These are phyloP conservation scores for Schoenoplectus tabernaemontani DNA, from an alignment of 202 grass and related monocot genomes.

Conservation along the genomic window DNA sequence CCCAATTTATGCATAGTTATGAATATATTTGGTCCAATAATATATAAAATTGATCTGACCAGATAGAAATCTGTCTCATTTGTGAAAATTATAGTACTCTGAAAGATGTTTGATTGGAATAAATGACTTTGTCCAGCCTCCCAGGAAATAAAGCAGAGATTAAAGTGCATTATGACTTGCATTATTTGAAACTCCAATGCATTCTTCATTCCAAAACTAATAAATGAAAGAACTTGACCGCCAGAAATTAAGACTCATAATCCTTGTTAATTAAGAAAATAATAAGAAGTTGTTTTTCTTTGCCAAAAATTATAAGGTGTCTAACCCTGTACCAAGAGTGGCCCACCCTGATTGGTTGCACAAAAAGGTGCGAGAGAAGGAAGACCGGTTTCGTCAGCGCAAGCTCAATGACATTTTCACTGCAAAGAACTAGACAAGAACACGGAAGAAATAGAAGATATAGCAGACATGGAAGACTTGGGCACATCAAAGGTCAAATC, in stretches of 20 bases:
- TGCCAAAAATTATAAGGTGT: constrained; percentile 46
- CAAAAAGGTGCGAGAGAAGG: constrained; percentile 95
- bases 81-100: neutral
- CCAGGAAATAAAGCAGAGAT: neutral
- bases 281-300: neutral
- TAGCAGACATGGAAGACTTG: constrained; percentile 76
- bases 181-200: neutral
- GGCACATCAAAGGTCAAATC: constrained; percentile 31
- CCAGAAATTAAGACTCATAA: neutral
- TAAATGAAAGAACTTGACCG: neutral
- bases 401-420: constrained; percentile 84
- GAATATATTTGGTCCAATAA: neutral
- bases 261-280: neutral
- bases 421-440: constrained; percentile 38
- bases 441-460: constrained; percentile 33
- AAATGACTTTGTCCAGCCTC: neutral
- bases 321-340: constrained; percentile 96
- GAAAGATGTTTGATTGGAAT: neutral
- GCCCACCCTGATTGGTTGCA: constrained; percentile 95
- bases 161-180: neutral
- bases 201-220: neutral
- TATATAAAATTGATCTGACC: neutral
- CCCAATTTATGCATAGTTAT: constrained; percentile 11
- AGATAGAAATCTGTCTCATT: neutral
- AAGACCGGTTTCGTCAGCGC: constrained; percentile 83